Evolutionary conservation across 441 rosid species (phyloP).

Genomic region (Populus hybrid): DNA sequence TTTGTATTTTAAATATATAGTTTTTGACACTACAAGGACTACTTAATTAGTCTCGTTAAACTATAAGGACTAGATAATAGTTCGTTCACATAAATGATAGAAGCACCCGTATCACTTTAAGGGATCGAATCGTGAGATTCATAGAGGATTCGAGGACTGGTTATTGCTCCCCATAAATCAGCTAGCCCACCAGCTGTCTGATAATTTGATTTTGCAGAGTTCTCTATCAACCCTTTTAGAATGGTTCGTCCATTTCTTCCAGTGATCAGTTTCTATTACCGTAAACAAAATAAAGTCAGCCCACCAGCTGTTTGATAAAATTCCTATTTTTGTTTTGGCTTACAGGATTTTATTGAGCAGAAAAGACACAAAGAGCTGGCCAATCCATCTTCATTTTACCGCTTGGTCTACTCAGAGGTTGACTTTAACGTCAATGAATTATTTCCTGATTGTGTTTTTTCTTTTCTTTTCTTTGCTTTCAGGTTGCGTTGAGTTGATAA

Average conservation of each 20-base stretch:
- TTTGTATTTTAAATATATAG: background rate
- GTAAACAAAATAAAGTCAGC: background rate
- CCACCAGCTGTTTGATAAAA: slow-evolving; percentile 18
- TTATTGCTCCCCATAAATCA: background rate
- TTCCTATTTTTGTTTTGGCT: background rate
- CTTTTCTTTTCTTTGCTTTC: background rate
- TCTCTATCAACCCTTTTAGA: background rate
- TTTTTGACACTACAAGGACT: too few species aligned
- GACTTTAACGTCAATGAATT: background rate
- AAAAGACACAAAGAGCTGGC: slow-evolving; percentile 40
- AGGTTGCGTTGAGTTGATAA: background rate
- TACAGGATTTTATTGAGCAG: slow-evolving; percentile 41
- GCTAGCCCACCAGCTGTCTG: too few species aligned
- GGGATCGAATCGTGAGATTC: too few species aligned
- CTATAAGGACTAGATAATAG: too few species aligned
- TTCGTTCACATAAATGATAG: too few species aligned
- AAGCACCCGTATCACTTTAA: too few species aligned
- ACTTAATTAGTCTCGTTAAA: too few species aligned
- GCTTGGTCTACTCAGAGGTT: slow-evolving; percentile 62
- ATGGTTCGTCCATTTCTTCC: background rate
- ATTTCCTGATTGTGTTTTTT: background rate
- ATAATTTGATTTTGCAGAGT: background rate
- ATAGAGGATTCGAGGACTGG: too few species aligned
- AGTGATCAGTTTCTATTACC: background rate
- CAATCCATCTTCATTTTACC: slow-evolving; percentile 48